Base-by-base conservation (phyloP, 257 asterid species). In the Nemophila menziesii region DNA sequence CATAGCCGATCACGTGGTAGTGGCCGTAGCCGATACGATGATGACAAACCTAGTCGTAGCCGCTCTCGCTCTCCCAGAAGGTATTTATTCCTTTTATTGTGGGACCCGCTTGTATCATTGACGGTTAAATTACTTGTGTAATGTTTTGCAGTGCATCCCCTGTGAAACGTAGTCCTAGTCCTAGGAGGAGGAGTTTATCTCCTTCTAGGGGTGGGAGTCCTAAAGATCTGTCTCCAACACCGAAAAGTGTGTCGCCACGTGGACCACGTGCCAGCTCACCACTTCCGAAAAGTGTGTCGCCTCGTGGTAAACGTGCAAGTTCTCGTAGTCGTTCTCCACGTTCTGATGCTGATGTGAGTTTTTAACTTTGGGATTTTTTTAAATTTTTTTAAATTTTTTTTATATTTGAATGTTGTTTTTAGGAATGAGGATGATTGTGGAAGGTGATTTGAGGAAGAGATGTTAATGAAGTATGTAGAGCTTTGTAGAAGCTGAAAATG, bases 301-400 rank as follows among this genome's bases (percentile, higher is more conserved):
- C 97, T 11, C 77, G 42, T 59, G 83, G 56, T 42, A 75, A 72
- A 10, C 78, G 47, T 62, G 69, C 40, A 33, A 69, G 58, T 59
- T 80, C 93, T 46, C 75, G 81, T 33, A 87, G 93, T 66, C 86
- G 64, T 15, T 55, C 92, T 40, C 86, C 79, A 1, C 87, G 66
- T 56, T 86, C 82, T 57, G 90, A 80, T 53, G 92, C 82, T 62
- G 95, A 87, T 67, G 95, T 80, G 56, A 78, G 83, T 58, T 27
- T 39, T 19, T 3, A 18, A 43, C 21, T 36, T 5, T 11, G 16
- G n/a, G n/a, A n/a, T n/a, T 3, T 41, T 46, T 23, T 24, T 43
- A 22, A 22, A 11, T 46, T 22, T 34, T 2, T 22, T 39, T 6
- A 20, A 8, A 37, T 0, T 33, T 42, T 6, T 53, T n/a, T n/a